Conservation (phyloP, 2,329 filamentous ascomycete species). For the Zasmidium cellare region DNA sequence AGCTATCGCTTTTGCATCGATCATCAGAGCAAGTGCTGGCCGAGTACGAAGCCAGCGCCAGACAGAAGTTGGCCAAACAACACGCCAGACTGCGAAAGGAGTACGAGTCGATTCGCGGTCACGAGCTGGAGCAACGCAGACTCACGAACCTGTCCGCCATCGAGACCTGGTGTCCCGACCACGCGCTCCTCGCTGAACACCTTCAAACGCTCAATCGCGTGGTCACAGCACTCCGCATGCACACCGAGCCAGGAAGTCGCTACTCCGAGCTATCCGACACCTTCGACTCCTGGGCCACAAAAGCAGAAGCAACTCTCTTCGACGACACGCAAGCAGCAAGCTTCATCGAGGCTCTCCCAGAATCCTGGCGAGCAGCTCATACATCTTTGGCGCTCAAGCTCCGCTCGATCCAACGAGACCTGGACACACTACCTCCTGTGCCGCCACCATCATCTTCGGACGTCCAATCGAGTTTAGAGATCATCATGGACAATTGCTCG, state of each 20-base stretch:
- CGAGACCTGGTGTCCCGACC: conserved; percentile 50
- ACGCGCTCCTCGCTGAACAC: conserved; percentile 52
- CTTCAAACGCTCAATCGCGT: conserved; percentile 60
- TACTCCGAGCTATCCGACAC: conserved; percentile 56
- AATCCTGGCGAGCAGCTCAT: conserved; percentile 61
- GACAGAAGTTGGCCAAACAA: conserved; percentile 30
- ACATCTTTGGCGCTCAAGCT: conserved; percentile 54
- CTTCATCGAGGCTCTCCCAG: conserved; percentile 59
- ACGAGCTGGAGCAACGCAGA: conserved; percentile 40
- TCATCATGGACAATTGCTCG: conserved; percentile 51
- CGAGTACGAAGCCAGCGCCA: conserved; percentile 60
- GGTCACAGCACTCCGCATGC: conserved; percentile 57
- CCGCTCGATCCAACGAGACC: conserved; percentile 54
- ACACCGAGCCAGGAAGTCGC: conserved; percentile 58
- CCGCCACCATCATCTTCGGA: conserved; percentile 18
- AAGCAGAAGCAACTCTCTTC: conserved; percentile 23
- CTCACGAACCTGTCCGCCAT: conserved; percentile 55
- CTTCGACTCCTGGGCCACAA: conserved; percentile 61
- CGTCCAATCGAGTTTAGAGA: conserved; percentile 43
- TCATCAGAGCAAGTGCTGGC: conserved; percentile 47
- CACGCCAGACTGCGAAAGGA: conserved; percentile 32
- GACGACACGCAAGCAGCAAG: conserved; percentile 36
- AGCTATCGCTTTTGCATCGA: conserved; percentile 64
- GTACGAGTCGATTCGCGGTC: conserved; percentile 36
- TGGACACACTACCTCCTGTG: conserved; percentile 48